These are phyloP conservation scores for Dendrobium nobile DNA, from an alignment of 106 monocot genomes.

Conservation along the genomic window DNA sequence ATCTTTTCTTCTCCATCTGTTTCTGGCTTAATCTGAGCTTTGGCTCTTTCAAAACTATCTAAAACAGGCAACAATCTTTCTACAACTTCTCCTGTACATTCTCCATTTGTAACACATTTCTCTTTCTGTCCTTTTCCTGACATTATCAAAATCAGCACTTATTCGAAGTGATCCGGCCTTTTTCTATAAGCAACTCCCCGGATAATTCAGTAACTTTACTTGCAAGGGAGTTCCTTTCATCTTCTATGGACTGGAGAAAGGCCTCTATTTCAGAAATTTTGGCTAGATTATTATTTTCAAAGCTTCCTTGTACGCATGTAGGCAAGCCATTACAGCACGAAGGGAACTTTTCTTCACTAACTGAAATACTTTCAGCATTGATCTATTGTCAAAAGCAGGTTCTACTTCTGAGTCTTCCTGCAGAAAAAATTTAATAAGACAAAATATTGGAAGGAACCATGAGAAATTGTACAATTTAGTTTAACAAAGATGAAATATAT, in stretches of 20 bases:
- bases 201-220: constrained; percentile 36
- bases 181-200: constrained; percentile 43
- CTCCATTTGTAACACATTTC: constrained; percentile 55
- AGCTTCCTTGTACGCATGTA: constrained; percentile 73
- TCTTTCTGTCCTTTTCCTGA: constrained; percentile 70
- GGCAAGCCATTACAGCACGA: constrained; percentile 27
- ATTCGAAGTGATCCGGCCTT: constrained; percentile 58
- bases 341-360: constrained; percentile 25
- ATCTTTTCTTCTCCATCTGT: constrained; percentile 77
- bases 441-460: too few relatives aligned
- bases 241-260: constrained; percentile 73
- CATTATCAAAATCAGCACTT: constrained; percentile 89
- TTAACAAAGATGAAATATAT: too few relatives aligned
- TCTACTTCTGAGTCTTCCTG: constrained; percentile 53
- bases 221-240: constrained; percentile 49
- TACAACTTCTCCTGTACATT: constrained; percentile 70
- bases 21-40: constrained; percentile 72
- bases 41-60: constrained; percentile 92
- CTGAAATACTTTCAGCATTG: constrained; percentile 14
- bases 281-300: constrained; percentile 44
- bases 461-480: too few relatives aligned
- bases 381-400: constrained; percentile 16
- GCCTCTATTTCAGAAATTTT: constrained; percentile 60
- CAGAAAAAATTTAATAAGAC: not conserved
- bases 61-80: constrained; percentile 78